A percentile compares a stretch with the other conserved stretches of the same genome.
Evolutionary conservation across 140 eudicot genomes (phyloP).

Genomic region (Stevia rebaudiana): DNA sequence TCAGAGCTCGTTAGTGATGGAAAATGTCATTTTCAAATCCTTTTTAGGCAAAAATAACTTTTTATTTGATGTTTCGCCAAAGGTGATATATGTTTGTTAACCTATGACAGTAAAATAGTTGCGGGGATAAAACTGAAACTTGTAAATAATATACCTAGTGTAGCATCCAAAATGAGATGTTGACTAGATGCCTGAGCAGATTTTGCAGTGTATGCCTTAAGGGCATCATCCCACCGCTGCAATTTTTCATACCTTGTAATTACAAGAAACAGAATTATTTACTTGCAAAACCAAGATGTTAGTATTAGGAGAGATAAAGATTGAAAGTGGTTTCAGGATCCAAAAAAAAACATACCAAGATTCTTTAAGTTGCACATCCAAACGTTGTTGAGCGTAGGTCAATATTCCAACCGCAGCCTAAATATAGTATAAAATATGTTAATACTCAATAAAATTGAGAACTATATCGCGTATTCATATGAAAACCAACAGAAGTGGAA

Average conservation of each 20-base stretch:
- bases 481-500: background rate
- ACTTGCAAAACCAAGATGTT: background rate
- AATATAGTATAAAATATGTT: conserved; percentile 8
- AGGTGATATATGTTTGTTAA: no score
- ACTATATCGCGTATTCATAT: conserved; percentile 3
- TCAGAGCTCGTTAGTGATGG: no score
- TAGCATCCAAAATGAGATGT: conserved; percentile 81
- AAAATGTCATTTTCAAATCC: no score
- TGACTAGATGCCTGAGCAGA: conserved; percentile 76
- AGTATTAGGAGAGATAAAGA: conserved; percentile 3
- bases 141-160: conserved; percentile 54
- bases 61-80: no score
- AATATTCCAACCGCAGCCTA: conserved; percentile 99
- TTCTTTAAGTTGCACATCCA: conserved; percentile 92
- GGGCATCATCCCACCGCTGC: conserved; percentile 99
- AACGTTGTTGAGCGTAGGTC: conserved; percentile 83
- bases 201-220: conserved; percentile 84
- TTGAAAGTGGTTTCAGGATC: background rate
- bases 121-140: background rate
- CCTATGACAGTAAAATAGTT: no score
- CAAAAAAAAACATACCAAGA: conserved; percentile 61
- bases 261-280: conserved; percentile 23
- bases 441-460: conserved; percentile 4
- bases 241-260: conserved; percentile 81
- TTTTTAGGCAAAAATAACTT: no score